phyloP scores from a whole-genome alignment of 768 basidiomycete genomes.

The Amanita muscaria region DNA sequence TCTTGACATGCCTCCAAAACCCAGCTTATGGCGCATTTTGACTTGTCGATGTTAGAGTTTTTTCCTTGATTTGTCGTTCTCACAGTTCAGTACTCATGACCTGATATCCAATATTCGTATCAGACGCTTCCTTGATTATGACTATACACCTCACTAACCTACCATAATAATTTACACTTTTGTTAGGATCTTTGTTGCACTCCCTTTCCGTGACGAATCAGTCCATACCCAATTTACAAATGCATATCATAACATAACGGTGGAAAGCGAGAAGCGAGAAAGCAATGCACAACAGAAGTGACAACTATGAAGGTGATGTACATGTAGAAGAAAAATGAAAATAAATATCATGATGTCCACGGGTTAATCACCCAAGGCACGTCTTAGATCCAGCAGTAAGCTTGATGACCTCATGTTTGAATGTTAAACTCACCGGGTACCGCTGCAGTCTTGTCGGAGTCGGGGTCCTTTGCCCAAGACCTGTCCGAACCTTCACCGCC shows the following conservation, averaged over 20 bases:
- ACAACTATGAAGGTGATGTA: no score
- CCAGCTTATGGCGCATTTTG: slow-evolving; percentile 55
- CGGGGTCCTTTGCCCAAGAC: no score
- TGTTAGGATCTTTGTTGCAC: slow-evolving; percentile 6
- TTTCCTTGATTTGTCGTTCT: slow-evolving; percentile 16
- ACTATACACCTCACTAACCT: neutral
- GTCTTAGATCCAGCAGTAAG: no score
- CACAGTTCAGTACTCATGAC: slow-evolving; percentile 8
- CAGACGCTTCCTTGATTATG: slow-evolving; percentile 3
- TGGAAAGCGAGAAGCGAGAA: no score
- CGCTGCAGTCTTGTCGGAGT: no score
- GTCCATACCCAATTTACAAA: slow-evolving; percentile 10
- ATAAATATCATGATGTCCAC: no score
- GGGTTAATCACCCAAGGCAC: no score
- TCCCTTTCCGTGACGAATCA: slow-evolving; percentile 6
- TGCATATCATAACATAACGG: neutral
- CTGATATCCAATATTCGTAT: neutral
- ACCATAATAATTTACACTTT: slow-evolving; percentile 7
- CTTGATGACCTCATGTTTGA: no score
- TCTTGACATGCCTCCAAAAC: slow-evolving; percentile 44
- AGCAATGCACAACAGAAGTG: neutral
- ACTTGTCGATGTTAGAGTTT: slow-evolving; percentile 64
- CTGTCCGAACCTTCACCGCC: no score
- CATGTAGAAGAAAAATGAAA: no score
- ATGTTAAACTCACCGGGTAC: no score